Evolutionary conservation across 1,139 yeast species (phyloP).

Genomic region (Zygosaccharomyces pseudobailii): DNA sequence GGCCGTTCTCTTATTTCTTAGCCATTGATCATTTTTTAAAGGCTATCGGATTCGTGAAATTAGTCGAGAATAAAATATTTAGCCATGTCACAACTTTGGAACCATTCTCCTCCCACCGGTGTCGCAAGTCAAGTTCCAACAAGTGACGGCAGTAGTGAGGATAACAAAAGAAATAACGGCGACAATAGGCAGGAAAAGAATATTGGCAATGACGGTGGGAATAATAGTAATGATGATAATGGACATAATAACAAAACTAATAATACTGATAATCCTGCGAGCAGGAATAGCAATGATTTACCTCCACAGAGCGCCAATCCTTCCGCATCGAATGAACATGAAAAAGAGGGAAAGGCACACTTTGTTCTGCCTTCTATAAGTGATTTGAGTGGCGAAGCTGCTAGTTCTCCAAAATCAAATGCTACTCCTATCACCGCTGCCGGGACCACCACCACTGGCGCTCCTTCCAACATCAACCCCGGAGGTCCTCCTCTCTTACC

Average conservation of each 20-base stretch:
- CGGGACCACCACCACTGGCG: background rate
- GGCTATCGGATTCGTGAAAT: background rate
- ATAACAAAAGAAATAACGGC: background rate
- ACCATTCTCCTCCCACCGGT: slow-evolving; percentile 13
- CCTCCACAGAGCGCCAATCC: background rate
- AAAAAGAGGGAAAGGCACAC: slow-evolving; percentile 12
- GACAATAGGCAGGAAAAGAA: background rate
- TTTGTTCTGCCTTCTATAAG: slow-evolving; percentile 30
- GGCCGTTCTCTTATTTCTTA: background rate
- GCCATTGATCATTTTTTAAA: background rate
- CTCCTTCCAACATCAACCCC: slow-evolving; percentile 1
- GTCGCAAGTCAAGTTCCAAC: background rate
- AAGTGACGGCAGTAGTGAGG: background rate
- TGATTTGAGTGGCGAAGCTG: slow-evolving; percentile 36
- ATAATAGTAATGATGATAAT: background rate
- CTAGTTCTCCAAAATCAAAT: slow-evolving; percentile 3
- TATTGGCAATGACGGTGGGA: background rate
- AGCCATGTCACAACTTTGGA: slow-evolving; percentile 18
- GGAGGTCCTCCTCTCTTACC: slow-evolving; percentile 7
- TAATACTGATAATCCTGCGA: slow-evolving; percentile 7
- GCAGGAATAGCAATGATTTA: slow-evolving; percentile 2
- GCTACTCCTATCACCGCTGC: background rate
- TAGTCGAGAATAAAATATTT: background rate
- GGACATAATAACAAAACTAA: background rate
- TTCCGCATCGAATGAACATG: slow-evolving; percentile 1